phyloP scores from a whole-genome alignment of 2,329 filamentous ascomycete genomes.

The Coniochaeta prunicola region DNA sequence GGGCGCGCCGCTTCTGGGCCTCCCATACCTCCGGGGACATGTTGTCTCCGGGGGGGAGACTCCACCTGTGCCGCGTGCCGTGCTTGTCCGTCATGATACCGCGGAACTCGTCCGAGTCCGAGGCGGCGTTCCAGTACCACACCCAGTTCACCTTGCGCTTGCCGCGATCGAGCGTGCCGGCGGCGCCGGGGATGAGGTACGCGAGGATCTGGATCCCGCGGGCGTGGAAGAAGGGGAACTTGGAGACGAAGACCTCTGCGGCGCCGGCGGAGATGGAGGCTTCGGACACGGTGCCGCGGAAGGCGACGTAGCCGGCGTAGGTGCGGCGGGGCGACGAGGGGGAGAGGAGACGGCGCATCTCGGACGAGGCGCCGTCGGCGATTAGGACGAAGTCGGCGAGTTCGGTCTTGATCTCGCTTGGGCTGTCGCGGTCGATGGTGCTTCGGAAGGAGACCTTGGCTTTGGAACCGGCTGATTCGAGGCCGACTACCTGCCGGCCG shows the following conservation, averaged over 20 bases:
- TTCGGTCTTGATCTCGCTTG: neutral
- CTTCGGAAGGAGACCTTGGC: neutral
- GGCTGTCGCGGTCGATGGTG: neutral
- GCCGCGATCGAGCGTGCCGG: neutral
- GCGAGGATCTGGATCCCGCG: conserved; percentile 1
- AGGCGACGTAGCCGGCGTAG: neutral
- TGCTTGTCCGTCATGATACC: conserved; percentile 2
- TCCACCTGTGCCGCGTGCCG: neutral
- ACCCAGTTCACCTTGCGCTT: conserved; percentile 1
- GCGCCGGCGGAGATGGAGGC: neutral
- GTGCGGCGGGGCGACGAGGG: neutral
- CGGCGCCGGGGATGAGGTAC: neutral
- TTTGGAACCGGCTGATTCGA: neutral
- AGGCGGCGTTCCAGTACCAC: conserved; percentile 2
- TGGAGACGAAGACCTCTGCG: neutral
- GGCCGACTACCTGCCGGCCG: neutral
- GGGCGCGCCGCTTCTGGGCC: neutral
- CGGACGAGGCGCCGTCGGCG: conserved; percentile 1
- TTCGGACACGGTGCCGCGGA: neutral
- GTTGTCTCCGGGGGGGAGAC: neutral
- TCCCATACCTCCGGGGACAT: neutral
- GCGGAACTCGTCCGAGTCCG: neutral
- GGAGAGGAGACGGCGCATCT: neutral
- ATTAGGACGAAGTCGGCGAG: neutral
- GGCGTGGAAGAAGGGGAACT: conserved; percentile 2